These are phyloP conservation scores for Termitomyces sp. DNA, from an alignment of 768 basidiomycete genomes.

Conservation along the genomic window DNA sequence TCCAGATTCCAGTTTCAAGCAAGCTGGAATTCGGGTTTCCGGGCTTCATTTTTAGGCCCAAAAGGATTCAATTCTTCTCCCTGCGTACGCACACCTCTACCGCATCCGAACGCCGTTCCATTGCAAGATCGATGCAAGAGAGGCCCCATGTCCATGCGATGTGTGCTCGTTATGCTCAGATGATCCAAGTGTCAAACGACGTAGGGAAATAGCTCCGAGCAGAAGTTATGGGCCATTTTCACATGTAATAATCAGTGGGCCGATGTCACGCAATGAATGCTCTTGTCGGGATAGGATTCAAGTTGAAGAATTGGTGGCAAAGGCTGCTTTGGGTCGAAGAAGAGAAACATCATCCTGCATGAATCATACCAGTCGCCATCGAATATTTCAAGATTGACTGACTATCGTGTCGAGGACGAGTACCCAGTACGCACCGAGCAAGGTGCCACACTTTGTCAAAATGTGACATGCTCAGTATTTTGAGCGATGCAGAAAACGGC, in stretches of 20 bases:
- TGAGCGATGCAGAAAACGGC: no score
- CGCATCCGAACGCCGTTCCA: neutral
- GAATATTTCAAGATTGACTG: neutral
- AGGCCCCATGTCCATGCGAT: slow-evolving; percentile 5
- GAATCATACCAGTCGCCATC: neutral
- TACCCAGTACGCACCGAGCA: no score
- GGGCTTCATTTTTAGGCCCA: neutral
- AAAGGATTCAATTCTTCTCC: neutral
- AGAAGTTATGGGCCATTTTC: slow-evolving; percentile 1
- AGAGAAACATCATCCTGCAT: no score
- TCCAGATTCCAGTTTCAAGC: neutral
- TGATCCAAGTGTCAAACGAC: slow-evolving; percentile 1
- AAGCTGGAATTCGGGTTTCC: neutral
- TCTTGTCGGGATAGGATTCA: neutral
- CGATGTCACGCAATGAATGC: neutral
- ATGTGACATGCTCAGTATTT: neutral
- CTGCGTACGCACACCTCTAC: no score
- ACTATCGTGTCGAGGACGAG: no score
- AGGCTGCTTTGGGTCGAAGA: neutral
- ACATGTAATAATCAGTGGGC: neutral
- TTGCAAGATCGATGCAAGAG: neutral
- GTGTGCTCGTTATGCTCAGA: slow-evolving; percentile 4
- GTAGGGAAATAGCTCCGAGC: slow-evolving; percentile 2
- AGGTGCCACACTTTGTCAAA: neutral
- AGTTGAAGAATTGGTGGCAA: no score